phyloP scores from a whole-genome alignment of 768 basidiomycete species.

The Termitomyces sp. region DNA sequence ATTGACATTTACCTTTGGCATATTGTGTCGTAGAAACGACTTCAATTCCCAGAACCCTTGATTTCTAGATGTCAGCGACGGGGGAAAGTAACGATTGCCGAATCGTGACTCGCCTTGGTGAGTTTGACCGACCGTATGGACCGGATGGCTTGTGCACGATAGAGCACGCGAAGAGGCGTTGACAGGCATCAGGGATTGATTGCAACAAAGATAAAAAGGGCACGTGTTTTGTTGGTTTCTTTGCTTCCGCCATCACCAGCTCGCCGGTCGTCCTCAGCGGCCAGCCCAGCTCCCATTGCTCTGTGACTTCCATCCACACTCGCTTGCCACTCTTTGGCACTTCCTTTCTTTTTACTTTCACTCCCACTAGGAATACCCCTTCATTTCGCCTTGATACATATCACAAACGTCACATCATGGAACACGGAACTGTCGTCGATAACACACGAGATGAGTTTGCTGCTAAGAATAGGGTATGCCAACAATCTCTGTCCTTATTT shows the following conservation, averaged over 20 bases:
- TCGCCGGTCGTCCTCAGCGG: conserved; percentile 14
- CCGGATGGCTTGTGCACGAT: too few relatives aligned
- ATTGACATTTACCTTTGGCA: conserved; percentile 53
- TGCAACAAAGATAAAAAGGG: background rate
- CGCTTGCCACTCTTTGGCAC: conserved; percentile 27
- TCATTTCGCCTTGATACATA: conserved; percentile 26
- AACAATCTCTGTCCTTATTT: background rate
- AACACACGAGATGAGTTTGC: conserved; percentile 34
- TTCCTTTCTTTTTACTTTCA: conserved; percentile 38
- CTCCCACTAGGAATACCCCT: conserved; percentile 33
- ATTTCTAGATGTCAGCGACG: background rate
- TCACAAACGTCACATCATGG: conserved; percentile 24
- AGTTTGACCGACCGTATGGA: too few relatives aligned
- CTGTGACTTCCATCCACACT: conserved; percentile 18
- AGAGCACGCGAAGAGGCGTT: too few relatives aligned
- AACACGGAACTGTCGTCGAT: conserved; percentile 25
- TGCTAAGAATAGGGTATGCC: conserved; percentile 41
- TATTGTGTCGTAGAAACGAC: conserved; percentile 88
- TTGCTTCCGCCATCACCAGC: conserved; percentile 19
- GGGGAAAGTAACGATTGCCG: background rate
- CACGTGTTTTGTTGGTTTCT: conserved; percentile 24
- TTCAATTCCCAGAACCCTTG: conserved; percentile 60
- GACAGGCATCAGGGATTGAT: too few relatives aligned
- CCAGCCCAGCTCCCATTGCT: conserved; percentile 17
- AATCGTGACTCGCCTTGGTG: conserved; percentile 50